These are phyloP conservation scores for Phytophthora macrochlamydospora DNA, from an alignment of 352 stramenopile species.

Conservation along the genomic window DNA sequence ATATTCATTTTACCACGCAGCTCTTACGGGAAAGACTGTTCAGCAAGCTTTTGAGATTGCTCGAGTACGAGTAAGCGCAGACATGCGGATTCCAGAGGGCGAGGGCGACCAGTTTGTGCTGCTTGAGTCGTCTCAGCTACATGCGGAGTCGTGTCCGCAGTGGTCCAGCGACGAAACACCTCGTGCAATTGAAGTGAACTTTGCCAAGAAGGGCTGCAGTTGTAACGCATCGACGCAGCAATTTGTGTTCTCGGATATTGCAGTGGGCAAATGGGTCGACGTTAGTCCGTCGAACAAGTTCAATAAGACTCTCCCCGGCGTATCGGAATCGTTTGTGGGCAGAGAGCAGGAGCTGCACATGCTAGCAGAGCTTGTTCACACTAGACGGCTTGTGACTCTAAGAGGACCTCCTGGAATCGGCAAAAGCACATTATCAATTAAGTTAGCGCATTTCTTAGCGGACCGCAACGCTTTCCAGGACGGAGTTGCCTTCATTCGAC, in stretches of 20 bases:
- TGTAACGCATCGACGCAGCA: conserved; percentile 59
- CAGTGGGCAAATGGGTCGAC: conserved; percentile 75
- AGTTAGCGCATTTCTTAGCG: conserved; percentile 72
- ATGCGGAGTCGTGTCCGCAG: conserved; percentile 54
- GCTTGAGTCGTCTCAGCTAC: conserved; percentile 68
- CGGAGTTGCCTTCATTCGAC: conserved; percentile 74
- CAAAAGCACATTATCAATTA: conserved; percentile 79
- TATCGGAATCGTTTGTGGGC: conserved; percentile 76
- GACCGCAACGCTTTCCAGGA: conserved; percentile 77
- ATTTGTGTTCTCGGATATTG: conserved; percentile 77
- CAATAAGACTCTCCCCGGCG: conserved; percentile 62
- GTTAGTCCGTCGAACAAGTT: conserved; percentile 76
- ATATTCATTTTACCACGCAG: conserved; percentile 80
- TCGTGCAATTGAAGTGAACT: conserved; percentile 60
- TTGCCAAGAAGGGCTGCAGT: conserved; percentile 47
- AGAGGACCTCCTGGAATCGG: conserved; percentile 77
- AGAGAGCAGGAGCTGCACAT: conserved; percentile 78
- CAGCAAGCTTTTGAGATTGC: conserved; percentile 80
- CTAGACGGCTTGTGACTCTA: conserved; percentile 71
- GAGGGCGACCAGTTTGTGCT: conserved; percentile 85
- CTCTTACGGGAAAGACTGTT: conserved; percentile 73
- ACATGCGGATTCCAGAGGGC: conserved; percentile 63
- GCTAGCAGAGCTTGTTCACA: conserved; percentile 60
- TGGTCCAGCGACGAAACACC: conserved; percentile 28
- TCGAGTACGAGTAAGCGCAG: conserved; percentile 68